Conservation (phyloP, 23 red algal genomes). For the Chondrus crispus region DNA sequence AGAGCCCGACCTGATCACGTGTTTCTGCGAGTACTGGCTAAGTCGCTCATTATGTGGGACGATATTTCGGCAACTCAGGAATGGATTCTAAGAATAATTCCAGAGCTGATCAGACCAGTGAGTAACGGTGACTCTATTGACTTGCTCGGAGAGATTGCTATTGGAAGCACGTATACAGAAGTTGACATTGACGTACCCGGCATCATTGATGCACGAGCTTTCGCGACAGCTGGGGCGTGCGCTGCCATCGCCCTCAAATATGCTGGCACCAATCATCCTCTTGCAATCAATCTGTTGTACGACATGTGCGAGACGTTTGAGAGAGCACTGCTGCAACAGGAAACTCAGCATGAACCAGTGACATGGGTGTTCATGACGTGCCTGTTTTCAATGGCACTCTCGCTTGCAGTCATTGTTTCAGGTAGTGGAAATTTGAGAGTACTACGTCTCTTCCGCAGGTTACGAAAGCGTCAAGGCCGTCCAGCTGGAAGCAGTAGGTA, state of each 20-base stretch:
- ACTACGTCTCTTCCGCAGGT: constrained; percentile 61
- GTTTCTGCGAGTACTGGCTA: constrained; percentile 55
- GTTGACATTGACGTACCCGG: constrained; percentile 57
- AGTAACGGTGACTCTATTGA: neutral
- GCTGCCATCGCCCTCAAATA: constrained; percentile 63
- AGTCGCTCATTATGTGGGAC: constrained; percentile 93
- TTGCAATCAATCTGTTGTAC: constrained; percentile 31
- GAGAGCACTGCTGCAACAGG: constrained; percentile 6
- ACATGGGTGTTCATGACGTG: constrained; percentile 53
- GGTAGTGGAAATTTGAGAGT: constrained; percentile 69
- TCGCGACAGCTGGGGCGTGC: constrained; percentile 65
- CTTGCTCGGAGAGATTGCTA: constrained; percentile 36
- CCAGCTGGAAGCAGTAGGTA: constrained; percentile 26
- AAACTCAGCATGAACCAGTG: neutral
- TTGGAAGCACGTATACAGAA: constrained; percentile 11
- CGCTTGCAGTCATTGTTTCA: constrained; percentile 60
- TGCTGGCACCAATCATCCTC: constrained; percentile 63
- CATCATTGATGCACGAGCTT: constrained; percentile 49
- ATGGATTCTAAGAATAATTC: constrained; percentile 60
- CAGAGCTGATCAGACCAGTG: constrained; percentile 35
- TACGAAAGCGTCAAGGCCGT: constrained; percentile 18
- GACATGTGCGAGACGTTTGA: constrained; percentile 38
- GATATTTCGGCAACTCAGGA: constrained; percentile 32
- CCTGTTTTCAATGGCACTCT: constrained; percentile 48
- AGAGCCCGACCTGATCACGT: constrained; percentile 81